Percentiles rank a stretch among this genome's conserved stretches.
phyloP scores from a whole-genome alignment of 148 eudicot species.

The Rhododendron griersonianum region DNA sequence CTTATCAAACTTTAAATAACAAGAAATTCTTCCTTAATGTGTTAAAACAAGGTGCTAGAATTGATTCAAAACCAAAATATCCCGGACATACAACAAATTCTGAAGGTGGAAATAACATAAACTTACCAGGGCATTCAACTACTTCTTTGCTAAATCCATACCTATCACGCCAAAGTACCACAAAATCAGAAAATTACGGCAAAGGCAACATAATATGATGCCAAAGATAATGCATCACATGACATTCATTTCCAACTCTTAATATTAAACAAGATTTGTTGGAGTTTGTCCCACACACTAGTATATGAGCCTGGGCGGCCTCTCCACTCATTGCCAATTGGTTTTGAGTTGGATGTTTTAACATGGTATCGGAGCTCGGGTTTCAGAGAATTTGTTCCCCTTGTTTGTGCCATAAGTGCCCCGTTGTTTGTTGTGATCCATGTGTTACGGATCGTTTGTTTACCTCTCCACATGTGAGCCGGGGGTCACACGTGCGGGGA shows the following conservation, averaged over 20 bases:
- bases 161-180: conserved; percentile 26
- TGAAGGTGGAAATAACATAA: conserved; percentile 3
- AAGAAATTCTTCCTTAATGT: neutral
- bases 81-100: neutral
- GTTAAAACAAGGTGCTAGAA: neutral
- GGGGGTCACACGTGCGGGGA: neutral
- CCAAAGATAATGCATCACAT: conserved; percentile 1
- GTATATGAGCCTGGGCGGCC: neutral
- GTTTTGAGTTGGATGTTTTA: neutral
- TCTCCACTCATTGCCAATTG: neutral
- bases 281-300: too few species aligned
- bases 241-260: neutral
- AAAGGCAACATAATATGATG: neutral
- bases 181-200: neutral
- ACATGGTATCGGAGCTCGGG: neutral
- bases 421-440: neutral
- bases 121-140: conserved; percentile 84
- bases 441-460: neutral
- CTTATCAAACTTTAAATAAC: neutral
- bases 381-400: neutral
- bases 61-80: neutral
- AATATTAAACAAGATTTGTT: neutral
- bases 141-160: conserved; percentile 95
- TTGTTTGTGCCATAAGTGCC: neutral
- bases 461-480: too few species aligned